These are phyloP conservation scores for Cucurbita ficifolia DNA, from an alignment of 306 rosid species.

Conservation along the genomic window DNA sequence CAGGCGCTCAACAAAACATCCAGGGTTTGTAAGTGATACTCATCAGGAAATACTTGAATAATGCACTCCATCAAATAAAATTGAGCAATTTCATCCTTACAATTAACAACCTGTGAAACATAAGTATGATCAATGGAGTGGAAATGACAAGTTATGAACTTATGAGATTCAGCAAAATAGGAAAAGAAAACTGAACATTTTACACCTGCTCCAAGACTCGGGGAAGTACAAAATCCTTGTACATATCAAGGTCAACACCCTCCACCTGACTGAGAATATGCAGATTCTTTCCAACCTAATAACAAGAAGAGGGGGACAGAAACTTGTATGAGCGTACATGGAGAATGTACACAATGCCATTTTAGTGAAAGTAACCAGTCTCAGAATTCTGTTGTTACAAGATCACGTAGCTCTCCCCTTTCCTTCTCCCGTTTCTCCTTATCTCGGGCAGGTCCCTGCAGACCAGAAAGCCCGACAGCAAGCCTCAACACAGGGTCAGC, in stretches of 20 bases:
- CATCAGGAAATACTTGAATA: constrained; percentile 96
- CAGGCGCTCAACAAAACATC: constrained; percentile 84
- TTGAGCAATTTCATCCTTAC: constrained; percentile 93
- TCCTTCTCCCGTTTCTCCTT: constrained; percentile 98
- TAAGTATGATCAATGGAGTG: constrained; percentile 5
- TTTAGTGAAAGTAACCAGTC: constrained; percentile 53
- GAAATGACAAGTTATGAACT: background rate
- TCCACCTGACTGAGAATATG: constrained; percentile 96
- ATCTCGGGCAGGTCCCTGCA: constrained; percentile 98
- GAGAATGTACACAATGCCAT: constrained; percentile 29
- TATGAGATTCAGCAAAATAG: background rate
- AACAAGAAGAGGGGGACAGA: constrained; percentile 31
- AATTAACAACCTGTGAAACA: constrained; percentile 72
- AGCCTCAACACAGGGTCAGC: constrained; percentile 99
- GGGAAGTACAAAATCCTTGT: constrained; percentile 88
- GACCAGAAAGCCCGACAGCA: constrained; percentile 99
- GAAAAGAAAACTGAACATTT: constrained; percentile 5
- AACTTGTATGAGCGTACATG: constrained; percentile 48
- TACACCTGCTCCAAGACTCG: constrained; percentile 93
- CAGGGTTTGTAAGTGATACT: constrained; percentile 93
- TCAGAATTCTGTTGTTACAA: constrained; percentile 60
- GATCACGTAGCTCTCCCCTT: constrained; percentile 94
- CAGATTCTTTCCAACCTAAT: constrained; percentile 94
- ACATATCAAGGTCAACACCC: constrained; percentile 94
- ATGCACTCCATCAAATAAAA: constrained; percentile 93